Evolutionary conservation across 805 yeast species (phyloP), one percentile per base, ranked within the genome.

Genomic region (Wickerhamiella domercqiae): DNA sequence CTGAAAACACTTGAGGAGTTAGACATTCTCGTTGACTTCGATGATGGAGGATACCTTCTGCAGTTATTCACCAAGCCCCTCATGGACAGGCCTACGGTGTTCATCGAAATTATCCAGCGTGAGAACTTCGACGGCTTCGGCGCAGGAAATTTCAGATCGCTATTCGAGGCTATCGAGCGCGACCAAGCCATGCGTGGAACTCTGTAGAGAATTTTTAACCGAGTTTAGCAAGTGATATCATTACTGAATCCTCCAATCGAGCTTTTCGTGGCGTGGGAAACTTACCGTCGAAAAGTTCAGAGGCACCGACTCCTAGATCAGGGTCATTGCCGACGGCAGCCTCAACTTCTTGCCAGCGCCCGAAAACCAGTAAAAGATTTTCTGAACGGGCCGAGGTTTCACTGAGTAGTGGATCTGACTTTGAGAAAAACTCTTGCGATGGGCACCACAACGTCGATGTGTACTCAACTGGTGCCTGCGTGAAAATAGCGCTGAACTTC

Each of bases 91-190:
- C 94, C 94, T 21, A 80, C 93, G 0, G 64, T 81, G 32, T 82
- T 82, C 52, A 61, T 82, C 45, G 94, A 82, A 54, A 67, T 82
- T 18, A 82, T 82, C 44, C 90, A 82, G 57, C 67, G 94, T 42
- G 64, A 67, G 47, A 77, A 79, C 49, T 86, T 79, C 53, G 68
- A 75, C 42, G 94, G 94, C 0, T 82, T 82, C 57, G 94, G 94
- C 1, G 83, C 83, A 35, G 94, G 94, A 2, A 82, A 84, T 43
- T 82, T 82, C 61, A 78, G 73, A 53, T 79, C 90, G 0, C 60
- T 83, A 28, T 82, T 79, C 51, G 86, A 81, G 51, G 71, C 78
- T 5, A 73, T 82, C 40, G 94, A 82, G 54, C 65, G 66, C n/a
- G 86, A 80, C 46, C 94, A 82, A 53, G 63, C 54, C 39, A 50